A percentile compares a stretch with the other conserved stretches of the same genome.
These are phyloP conservation scores for Claviceps sp. DNA, from an alignment of 2,329 filamentous ascomycete genomes.

Conservation along the genomic window DNA sequence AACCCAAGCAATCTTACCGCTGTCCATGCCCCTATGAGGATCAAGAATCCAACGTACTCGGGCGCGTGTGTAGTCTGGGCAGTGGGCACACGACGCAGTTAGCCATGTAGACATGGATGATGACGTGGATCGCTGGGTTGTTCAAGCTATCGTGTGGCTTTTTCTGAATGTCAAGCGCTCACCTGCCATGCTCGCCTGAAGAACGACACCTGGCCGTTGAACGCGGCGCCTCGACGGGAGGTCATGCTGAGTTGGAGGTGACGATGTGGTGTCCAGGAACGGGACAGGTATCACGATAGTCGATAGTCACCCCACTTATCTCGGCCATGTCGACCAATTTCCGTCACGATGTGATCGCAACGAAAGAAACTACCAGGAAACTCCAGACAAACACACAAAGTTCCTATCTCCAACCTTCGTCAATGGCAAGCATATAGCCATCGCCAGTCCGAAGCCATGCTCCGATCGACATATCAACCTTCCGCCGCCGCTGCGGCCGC, in stretches of 20 bases:
- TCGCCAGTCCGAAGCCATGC: constrained; percentile 33
- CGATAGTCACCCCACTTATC: background rate
- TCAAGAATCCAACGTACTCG: constrained; percentile 5
- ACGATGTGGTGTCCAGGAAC: background rate
- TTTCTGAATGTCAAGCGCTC: background rate
- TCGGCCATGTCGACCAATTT: background rate
- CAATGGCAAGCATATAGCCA: background rate
- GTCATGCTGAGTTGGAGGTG: background rate
- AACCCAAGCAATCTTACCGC: background rate
- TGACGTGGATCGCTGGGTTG: too few relatives aligned
- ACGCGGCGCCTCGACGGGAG: background rate
- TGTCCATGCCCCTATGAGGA: constrained; percentile 4
- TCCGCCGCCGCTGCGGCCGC: constrained; percentile 24
- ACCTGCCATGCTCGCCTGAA: constrained; percentile 6
- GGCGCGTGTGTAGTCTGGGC: constrained; percentile 5
- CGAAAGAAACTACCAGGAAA: background rate
- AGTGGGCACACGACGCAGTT: background rate
- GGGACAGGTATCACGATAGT: background rate
- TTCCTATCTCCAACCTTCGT: background rate
- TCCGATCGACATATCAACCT: constrained; percentile 65
- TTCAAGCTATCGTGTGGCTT: background rate
- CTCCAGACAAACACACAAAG: background rate
- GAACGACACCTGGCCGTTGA: background rate
- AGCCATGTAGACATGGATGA: background rate
- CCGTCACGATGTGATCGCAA: background rate